These are phyloP conservation scores for Westerdykella sp. DNA, from an alignment of 2,329 filamentous ascomycete genomes.

Conservation along the genomic window DNA sequence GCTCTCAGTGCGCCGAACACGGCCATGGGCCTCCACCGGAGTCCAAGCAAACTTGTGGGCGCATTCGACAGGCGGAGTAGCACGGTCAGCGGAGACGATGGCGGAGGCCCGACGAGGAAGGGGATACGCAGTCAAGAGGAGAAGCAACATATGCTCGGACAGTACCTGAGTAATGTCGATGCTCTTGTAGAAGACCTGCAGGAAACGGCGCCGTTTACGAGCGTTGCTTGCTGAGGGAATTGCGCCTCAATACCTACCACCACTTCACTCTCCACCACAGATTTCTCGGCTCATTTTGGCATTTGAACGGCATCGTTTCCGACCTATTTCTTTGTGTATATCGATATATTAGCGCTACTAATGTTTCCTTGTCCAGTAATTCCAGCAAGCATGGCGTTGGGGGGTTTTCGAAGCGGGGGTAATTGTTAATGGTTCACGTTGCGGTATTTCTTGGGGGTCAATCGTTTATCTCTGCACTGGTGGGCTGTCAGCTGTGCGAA, in stretches of 20 bases:
- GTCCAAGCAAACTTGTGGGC: constrained; percentile 29
- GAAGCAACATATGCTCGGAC: constrained; percentile 72
- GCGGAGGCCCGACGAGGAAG: constrained; percentile 21
- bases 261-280: no score
- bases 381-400: constrained; percentile 24
- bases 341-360: background rate
- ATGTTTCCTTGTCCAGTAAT: constrained; percentile 10
- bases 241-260: background rate
- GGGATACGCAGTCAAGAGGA: constrained; percentile 63
- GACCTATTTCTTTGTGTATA: background rate
- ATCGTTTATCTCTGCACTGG: no score
- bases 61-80: constrained; percentile 29
- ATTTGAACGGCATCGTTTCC: constrained; percentile 9
- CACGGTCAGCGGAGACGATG: constrained; percentile 22
- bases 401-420: constrained; percentile 9
- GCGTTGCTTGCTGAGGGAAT: constrained; percentile 20
- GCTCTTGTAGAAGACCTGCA: constrained; percentile 78
- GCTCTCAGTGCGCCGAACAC: constrained; percentile 40
- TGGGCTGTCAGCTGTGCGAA: no score
- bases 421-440: no score
- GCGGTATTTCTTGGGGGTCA: no score
- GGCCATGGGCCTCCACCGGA: constrained; percentile 23
- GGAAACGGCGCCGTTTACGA: constrained; percentile 59
- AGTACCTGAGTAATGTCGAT: constrained; percentile 71
- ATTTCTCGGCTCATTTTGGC: background rate